phyloP scores from a whole-genome alignment of 78 protist genomes.

The Dictyostelium citrinum region DNA sequence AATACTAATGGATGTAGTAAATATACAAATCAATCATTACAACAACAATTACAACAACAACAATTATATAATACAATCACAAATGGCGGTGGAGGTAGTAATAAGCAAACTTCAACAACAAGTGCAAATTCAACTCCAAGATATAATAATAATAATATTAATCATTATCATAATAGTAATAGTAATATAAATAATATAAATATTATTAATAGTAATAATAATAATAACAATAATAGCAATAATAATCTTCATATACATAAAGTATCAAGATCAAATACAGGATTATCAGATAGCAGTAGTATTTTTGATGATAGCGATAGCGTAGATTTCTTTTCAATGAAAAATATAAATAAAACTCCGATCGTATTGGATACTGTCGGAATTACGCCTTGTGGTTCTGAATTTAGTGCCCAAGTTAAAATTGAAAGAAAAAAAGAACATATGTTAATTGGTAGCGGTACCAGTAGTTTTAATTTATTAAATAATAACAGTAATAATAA shows the following conservation, averaged over 20 bases:
- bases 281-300: conserved; percentile 3
- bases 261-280: not conserved
- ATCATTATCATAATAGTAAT: not conserved
- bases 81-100: not conserved
- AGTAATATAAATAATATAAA: not conserved
- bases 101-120: not conserved
- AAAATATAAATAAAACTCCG: not conserved
- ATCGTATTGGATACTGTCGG: conserved; percentile 49
- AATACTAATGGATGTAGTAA: not conserved
- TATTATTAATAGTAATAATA: not conserved
- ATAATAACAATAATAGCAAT: not conserved
- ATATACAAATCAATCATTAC: not conserved
- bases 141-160: not conserved
- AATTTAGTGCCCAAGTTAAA: conserved; percentile 16
- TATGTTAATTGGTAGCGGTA: not conserved
- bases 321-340: conserved; percentile 5
- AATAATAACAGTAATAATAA: not conserved
- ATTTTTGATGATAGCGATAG: conserved; percentile 5
- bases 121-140: not conserved
- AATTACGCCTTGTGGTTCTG: conserved; percentile 42
- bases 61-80: not conserved
- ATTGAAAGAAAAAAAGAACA: not conserved
- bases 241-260: not conserved
- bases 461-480: not conserved
- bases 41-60: not conserved